Evolutionary conservation across 352 stramenopile species (phyloP), one percentile per base, ranked within the genome.

Genomic region (Phytophthora pini): DNA sequence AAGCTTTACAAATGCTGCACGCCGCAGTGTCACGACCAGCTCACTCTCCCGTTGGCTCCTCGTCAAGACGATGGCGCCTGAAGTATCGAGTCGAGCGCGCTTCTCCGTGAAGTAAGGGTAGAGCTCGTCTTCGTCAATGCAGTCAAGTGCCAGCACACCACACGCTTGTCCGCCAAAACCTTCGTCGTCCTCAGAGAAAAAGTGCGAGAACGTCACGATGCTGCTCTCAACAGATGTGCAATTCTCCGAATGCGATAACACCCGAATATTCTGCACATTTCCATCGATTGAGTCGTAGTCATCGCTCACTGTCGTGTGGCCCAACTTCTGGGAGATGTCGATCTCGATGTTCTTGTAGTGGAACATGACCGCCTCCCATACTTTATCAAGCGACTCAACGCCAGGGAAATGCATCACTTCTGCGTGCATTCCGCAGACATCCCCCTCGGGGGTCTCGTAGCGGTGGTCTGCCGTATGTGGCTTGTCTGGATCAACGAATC

Each of bases 271-370:
- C 47, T 51, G 53, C 4, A 75, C 56, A 39, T 54, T 65, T 0
- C 57, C 55, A 2, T 68, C 63, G 8, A 75, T 68, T 10, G 34
- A 56, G 44, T 79, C 70, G 34, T 78, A 72, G 50, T 75, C 71
- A 11, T 82, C 74, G 17, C 74, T 45, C 36, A 80, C 41, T 2
- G 72, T 74, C 26, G 70, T 56, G 20, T 79, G 61, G 1, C 77
- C 77, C 26, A 78, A 52, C 26, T 55, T 51, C 45, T 79, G 70
- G 2, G 74, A 77, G 13, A 82, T 77, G 15, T 58, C 67, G n/a
- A 82, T 82, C 57, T 82, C 74, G 6, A 79, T 75, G 56, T 79
- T 79, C 20, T 49, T 63, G 51, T 77, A 54, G 51, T 73, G 70
- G 47, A 72, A 77, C 24, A 73, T 49, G 22, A 82, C 51, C 5